These are phyloP conservation scores for Cercospora sp. DNA, from an alignment of 2,329 filamentous ascomycete genomes.

Conservation along the genomic window DNA sequence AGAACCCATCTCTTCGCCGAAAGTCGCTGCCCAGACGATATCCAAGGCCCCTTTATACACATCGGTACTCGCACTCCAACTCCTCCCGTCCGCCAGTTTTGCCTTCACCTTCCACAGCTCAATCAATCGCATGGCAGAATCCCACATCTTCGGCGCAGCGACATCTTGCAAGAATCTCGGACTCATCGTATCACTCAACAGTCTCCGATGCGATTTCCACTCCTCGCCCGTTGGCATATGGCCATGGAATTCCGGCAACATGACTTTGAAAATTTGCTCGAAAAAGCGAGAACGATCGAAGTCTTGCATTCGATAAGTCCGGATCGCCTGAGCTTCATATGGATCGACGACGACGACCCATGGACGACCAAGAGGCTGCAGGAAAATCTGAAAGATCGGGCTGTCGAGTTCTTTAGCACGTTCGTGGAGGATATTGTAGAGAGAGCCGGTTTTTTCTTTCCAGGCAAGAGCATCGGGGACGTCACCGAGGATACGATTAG, in stretches of 20 bases:
- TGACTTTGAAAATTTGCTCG: slow-evolving; percentile 29
- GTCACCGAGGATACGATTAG: slow-evolving; percentile 46
- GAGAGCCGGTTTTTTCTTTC: slow-evolving; percentile 37
- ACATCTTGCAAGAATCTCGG: slow-evolving; percentile 34
- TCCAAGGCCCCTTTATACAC: slow-evolving; percentile 42
- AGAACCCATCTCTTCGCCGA: slow-evolving; percentile 41
- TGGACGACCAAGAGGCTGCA: slow-evolving; percentile 47
- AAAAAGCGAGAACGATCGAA: slow-evolving; percentile 47
- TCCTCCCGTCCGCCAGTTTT: slow-evolving; percentile 32
- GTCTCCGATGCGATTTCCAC: slow-evolving; percentile 32
- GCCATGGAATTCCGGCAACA: slow-evolving; percentile 32
- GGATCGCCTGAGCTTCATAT: slow-evolving; percentile 48
- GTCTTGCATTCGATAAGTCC: slow-evolving; percentile 47
- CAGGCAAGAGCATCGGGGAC: slow-evolving; percentile 44
- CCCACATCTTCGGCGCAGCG: slow-evolving; percentile 34
- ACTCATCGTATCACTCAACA: slow-evolving; percentile 36
- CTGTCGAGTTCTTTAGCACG: slow-evolving; percentile 31
- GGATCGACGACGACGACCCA: slow-evolving; percentile 49
- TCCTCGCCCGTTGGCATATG: slow-evolving; percentile 30
- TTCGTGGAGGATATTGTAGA: slow-evolving; percentile 22
- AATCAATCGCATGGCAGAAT: slow-evolving; percentile 29
- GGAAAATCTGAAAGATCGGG: slow-evolving; percentile 52
- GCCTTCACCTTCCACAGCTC: slow-evolving; percentile 38
- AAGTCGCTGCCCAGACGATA: slow-evolving; percentile 43
- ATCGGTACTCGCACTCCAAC: slow-evolving; percentile 41